Evolutionary conservation across 2,329 filamentous ascomycete genomes (phyloP).

Genomic region (Claviceps capensis): DNA sequence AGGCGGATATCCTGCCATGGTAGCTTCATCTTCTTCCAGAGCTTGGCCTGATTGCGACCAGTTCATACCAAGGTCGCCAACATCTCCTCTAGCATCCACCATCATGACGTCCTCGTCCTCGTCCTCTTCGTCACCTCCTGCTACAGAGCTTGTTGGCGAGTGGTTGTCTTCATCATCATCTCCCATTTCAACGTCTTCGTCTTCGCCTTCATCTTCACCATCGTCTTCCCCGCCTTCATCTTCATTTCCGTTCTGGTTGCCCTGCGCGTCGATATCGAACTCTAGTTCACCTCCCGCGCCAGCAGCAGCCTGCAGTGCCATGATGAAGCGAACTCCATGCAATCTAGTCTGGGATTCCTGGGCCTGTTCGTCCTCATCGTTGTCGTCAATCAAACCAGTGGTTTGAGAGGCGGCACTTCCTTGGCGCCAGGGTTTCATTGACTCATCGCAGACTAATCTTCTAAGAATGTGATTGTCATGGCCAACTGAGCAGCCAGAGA

Average conservation of each 20-base stretch:
- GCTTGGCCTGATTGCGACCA: conserved; percentile 48
- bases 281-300: conserved; percentile 15
- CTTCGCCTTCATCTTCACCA: conserved; percentile 40
- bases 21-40: conserved; percentile 63
- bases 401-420: conserved; percentile 76
- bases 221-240: conserved; percentile 32
- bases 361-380: conserved; percentile 35
- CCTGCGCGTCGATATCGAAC: conserved; percentile 16
- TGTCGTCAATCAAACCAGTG: conserved; percentile 25
- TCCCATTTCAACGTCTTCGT: conserved; percentile 34
- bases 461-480: conserved; percentile 67
- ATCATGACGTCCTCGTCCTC: conserved; percentile 46
- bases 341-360: conserved; percentile 22
- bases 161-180: conserved; percentile 24
- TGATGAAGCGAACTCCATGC: conserved; percentile 21
- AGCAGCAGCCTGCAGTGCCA: conserved; percentile 22
- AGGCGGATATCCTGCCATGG: conserved; percentile 59
- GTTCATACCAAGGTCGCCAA: conserved; percentile 33
- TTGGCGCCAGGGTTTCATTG: conserved; percentile 74
- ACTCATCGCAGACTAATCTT: conserved; percentile 76
- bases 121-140: conserved; percentile 30
- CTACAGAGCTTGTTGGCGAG: conserved; percentile 18
- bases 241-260: conserved; percentile 45
- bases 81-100: conserved; percentile 35
- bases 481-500: conserved; percentile 76